Base-by-base conservation (phyloP, 108 stramenopile genomes). In the Ochromonas danica region DNA sequence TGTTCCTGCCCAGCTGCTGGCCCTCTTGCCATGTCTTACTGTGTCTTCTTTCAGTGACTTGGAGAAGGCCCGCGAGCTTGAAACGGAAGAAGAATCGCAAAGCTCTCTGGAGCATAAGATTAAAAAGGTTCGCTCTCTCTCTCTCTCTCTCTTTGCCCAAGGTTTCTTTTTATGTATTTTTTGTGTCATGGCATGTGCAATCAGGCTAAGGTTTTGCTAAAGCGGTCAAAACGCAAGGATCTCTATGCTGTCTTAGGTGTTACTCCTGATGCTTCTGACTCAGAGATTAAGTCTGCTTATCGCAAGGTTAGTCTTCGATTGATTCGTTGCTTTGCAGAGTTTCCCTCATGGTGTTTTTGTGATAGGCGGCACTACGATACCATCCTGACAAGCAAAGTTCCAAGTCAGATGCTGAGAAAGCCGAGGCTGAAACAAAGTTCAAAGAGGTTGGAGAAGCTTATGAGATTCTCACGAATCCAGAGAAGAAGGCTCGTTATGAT, bases 211-310 rank as follows among this genome's bases (percentile, higher is more conserved):
- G 51, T 57, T 36, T 38, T 33, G 28, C 22, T 75, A 31, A 45
- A 60, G 28, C 14, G 43, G 10, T 75, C 72, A 6, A 75, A 75
- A 41, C 72, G 72, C 3, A 75, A 75, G 38, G 87, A 87, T 79
- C 82, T 79, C 70, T 96, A 96, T 83, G 91, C 93, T 40, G 81
- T 88, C 36, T 81, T 96, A 3, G 84, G 85, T 57, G 89, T 96
- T 17, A 78, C 90, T 6, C 43, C 78, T 10, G 62, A 81, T 30
- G 92, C 93, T 2, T 84, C 86, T 27, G 81, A 81, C 0, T 40
- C 43, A 1, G 82, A 83, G 35, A 83, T 85, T 43, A 83, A 81
- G n/a, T 80, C 71, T 62, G 85, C 82, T 17, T 85, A 85, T 61
- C 41, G 71, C 39, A 83, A 82, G 78, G n/a, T n/a, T n/a, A n/a